Conservation (phyloP, 768 basidiomycete species). For the Auricularia cornea region DNA sequence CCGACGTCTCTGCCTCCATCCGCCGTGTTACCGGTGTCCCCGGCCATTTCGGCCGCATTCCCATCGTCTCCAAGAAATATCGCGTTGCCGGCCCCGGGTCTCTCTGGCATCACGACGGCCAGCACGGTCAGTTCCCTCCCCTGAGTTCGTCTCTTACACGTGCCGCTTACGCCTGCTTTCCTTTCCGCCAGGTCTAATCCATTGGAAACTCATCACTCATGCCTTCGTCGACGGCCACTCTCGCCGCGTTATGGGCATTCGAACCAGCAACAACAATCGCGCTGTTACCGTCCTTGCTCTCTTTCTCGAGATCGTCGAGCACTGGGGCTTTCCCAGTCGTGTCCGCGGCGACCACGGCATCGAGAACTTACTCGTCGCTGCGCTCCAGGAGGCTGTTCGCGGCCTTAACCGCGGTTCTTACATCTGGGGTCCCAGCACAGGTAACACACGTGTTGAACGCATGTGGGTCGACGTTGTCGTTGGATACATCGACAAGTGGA, state of each 20-base stretch:
- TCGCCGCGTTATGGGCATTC: conserved; percentile 13
- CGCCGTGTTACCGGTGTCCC: background rate
- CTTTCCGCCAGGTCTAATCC: conserved; percentile 13
- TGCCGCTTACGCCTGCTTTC: conserved; percentile 17
- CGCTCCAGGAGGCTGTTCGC: conserved; percentile 19
- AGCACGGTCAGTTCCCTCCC: conserved; percentile 11
- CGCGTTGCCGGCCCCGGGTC: conserved; percentile 12
- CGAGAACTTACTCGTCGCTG: conserved; percentile 24
- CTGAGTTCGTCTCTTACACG: conserved; percentile 2
- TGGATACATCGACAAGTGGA: conserved; percentile 6
- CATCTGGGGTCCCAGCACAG: conserved; percentile 26
- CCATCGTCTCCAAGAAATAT: conserved; percentile 9
- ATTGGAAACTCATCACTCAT: conserved; percentile 17
- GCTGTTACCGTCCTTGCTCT: conserved; percentile 28
- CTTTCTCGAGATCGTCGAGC: conserved; percentile 17
- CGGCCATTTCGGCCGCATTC: background rate
- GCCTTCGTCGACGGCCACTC: conserved; percentile 15
- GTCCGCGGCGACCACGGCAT: conserved; percentile 32
- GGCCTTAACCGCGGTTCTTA: conserved; percentile 21
- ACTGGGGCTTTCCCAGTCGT: conserved; percentile 23
- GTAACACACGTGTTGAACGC: conserved; percentile 10
- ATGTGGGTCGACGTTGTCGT: conserved; percentile 6
- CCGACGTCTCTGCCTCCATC: background rate
- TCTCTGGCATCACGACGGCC: conserved; percentile 19
- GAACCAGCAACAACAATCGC: conserved; percentile 31